A percentile compares a stretch with the other conserved stretches of the same genome.
Conservation (phyloP, 768 basidiomycete genomes). For the Boletellus sp. region DNA sequence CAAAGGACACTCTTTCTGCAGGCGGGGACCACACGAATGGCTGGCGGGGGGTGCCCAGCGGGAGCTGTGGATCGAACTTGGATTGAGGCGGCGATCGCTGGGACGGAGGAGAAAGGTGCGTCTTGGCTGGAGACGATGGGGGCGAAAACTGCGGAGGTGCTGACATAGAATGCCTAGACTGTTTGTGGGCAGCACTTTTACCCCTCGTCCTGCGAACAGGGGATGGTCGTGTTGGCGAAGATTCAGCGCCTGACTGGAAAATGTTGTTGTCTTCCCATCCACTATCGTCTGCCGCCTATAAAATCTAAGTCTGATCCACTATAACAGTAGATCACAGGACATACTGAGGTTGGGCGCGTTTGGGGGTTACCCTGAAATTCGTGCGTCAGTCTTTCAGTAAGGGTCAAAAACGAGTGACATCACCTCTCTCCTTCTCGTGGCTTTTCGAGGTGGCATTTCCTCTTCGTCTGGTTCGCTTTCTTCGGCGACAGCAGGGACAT, state of each 20-base stretch:
- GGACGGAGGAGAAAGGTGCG: slow-evolving; percentile 17
- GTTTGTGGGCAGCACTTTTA: slow-evolving; percentile 39
- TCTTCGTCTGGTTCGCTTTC: slow-evolving; percentile 77
- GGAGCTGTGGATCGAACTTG: slow-evolving; percentile 53
- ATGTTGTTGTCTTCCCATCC: slow-evolving; percentile 91
- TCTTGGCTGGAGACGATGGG: slow-evolving; percentile 39
- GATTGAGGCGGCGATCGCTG: slow-evolving; percentile 49
- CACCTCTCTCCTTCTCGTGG: slow-evolving; percentile 58
- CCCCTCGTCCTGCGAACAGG: slow-evolving; percentile 47
- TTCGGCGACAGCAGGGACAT: slow-evolving; percentile 51
- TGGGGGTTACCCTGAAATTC: slow-evolving; percentile 49
- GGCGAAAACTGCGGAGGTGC: slow-evolving; percentile 57
- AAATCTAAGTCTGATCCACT: slow-evolving; percentile 1
- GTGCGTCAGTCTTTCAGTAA: background rate
- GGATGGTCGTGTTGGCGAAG: slow-evolving; percentile 68
- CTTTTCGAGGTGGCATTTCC: slow-evolving; percentile 55
- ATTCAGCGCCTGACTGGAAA: slow-evolving; percentile 87
- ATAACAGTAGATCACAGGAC: slow-evolving; percentile 28
- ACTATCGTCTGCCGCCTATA: slow-evolving; percentile 55
- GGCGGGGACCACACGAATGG: slow-evolving; percentile 15
- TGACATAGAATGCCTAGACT: slow-evolving; percentile 67
- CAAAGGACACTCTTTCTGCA: slow-evolving; percentile 10
- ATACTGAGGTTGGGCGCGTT: slow-evolving; percentile 53
- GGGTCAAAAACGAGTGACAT: slow-evolving; percentile 7
- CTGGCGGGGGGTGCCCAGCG: slow-evolving; percentile 35